A percentile compares a stretch with the other conserved stretches of the same genome.
Conservation (phyloP, 805 yeast species). For the Suhomyces xylopsoci region DNA sequence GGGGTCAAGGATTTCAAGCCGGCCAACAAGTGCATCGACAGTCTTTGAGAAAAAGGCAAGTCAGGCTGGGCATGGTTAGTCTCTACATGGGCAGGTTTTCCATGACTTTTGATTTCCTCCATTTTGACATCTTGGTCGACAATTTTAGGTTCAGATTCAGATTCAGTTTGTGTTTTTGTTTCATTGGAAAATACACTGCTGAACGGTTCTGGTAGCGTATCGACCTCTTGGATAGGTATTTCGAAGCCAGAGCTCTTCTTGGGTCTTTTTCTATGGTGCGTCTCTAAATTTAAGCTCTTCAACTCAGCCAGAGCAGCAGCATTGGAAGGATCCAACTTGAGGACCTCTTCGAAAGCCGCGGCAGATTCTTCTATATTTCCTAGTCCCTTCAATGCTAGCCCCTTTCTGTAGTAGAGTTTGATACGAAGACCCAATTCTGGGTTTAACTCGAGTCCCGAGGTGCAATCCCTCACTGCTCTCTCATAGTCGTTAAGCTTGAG, state of each 20-base stretch:
- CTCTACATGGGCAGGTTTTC: background rate
- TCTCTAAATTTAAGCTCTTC: constrained; percentile 8
- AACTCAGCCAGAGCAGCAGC: constrained; percentile 36
- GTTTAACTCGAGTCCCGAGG: constrained; percentile 41
- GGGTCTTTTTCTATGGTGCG: constrained; percentile 9
- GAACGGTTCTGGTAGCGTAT: constrained; percentile 33
- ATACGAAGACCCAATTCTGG: constrained; percentile 31
- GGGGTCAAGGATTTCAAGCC: constrained; percentile 26
- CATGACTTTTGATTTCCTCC: background rate
- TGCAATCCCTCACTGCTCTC: constrained; percentile 49
- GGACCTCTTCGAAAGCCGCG: constrained; percentile 31
- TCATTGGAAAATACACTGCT: background rate
- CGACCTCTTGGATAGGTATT: constrained; percentile 42
- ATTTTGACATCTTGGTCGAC: background rate
- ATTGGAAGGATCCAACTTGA: constrained; percentile 42
- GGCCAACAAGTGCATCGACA: constrained; percentile 24
- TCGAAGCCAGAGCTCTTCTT: constrained; percentile 2
- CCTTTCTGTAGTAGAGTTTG: constrained; percentile 54
- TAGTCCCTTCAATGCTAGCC: constrained; percentile 36
- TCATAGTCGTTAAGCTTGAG: constrained; percentile 49
- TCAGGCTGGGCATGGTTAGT: background rate
- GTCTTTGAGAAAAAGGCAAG: constrained; percentile 14
- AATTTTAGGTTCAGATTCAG: too few relatives aligned
- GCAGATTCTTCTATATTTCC: constrained; percentile 22
- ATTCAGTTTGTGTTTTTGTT: too few relatives aligned